Percentiles rank a stretch among this genome's conserved stretches.
Evolutionary conservation across 2,329 filamentous ascomycete species (phyloP).

Genomic region (Ophiostoma himal-ulmi): DNA sequence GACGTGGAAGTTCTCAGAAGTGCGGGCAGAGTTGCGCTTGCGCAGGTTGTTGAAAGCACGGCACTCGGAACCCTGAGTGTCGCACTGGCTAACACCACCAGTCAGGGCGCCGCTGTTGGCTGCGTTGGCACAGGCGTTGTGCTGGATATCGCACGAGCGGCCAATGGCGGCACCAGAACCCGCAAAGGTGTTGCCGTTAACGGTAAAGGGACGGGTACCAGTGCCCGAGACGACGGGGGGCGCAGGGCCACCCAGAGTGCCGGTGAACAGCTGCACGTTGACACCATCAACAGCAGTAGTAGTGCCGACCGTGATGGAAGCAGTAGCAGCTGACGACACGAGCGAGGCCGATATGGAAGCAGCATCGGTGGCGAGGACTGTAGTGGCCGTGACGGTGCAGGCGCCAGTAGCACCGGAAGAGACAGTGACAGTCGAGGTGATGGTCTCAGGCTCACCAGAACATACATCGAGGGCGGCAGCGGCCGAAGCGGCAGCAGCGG

Average conservation of each 20-base stretch:
- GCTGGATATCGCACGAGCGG: slow-evolving; percentile 14
- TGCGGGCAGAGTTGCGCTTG: background rate
- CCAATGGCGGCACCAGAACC: background rate
- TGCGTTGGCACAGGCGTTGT: slow-evolving; percentile 10
- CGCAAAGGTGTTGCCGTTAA: slow-evolving; percentile 11
- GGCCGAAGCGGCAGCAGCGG: background rate
- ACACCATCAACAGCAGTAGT: background rate
- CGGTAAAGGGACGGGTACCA: background rate
- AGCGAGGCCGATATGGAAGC: background rate
- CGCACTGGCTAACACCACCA: slow-evolving; percentile 12
- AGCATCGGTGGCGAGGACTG: background rate
- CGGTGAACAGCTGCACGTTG: slow-evolving; percentile 11
- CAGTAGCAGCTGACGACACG: background rate
- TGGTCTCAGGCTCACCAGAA: background rate
- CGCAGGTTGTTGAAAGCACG: slow-evolving; percentile 9
- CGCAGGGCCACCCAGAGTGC: slow-evolving; percentile 6
- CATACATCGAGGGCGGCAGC: background rate
- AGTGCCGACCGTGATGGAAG: background rate
- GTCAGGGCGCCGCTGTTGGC: slow-evolving; percentile 12
- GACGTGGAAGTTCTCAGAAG: background rate
- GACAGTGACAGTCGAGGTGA: slow-evolving; percentile 5
- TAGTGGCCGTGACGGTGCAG: background rate
- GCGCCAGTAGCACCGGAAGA: background rate
- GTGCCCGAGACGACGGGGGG: slow-evolving; percentile 12
- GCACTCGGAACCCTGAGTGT: slow-evolving; percentile 7